phyloP scores from a whole-genome alignment of 202 grass and related monocot genomes.

The Eragrostis tef region DNA sequence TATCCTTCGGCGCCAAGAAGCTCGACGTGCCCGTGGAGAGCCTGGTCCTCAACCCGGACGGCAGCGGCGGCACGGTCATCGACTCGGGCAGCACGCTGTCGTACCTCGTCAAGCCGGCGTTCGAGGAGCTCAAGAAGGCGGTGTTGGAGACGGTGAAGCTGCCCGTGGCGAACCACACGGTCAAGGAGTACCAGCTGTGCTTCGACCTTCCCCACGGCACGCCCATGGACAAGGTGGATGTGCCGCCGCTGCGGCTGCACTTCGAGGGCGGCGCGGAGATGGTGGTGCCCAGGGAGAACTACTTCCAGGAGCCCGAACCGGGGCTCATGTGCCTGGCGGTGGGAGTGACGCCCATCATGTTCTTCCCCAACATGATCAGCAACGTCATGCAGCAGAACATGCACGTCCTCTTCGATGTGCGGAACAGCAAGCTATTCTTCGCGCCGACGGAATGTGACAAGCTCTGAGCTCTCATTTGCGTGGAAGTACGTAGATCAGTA shows the following conservation, averaged over 20 bases:
- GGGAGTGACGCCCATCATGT: background rate
- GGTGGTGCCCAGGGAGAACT: constrained; percentile 60
- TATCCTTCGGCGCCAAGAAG: constrained; percentile 58
- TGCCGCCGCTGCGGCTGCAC: constrained; percentile 63
- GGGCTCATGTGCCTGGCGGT: constrained; percentile 61
- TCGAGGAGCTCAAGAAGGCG: constrained; percentile 47
- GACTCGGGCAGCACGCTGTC: constrained; percentile 52
- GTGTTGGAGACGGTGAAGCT: constrained; percentile 51
- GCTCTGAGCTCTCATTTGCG: constrained; percentile 25
- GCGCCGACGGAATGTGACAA: constrained; percentile 48
- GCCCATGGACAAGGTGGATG: constrained; percentile 27
- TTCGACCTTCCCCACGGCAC: constrained; percentile 41
- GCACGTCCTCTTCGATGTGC: constrained; percentile 61
- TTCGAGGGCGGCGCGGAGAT: constrained; percentile 69
- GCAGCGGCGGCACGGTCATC: constrained; percentile 65
- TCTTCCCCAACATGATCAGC: constrained; percentile 46
- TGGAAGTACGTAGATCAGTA: background rate
- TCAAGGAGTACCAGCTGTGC: constrained; percentile 58
- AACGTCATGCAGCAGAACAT: constrained; percentile 79
- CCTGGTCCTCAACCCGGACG: constrained; percentile 54
- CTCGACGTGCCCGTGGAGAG: constrained; percentile 51
- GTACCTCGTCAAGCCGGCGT: constrained; percentile 56
- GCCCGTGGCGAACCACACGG: constrained; percentile 39
- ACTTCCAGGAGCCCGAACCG: constrained; percentile 55
- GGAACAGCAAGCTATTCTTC: constrained; percentile 51